Evolutionary conservation across 805 yeast species (phyloP), one percentile per base, ranked within the genome.

Genomic region (Lipomyces anomalus): DNA sequence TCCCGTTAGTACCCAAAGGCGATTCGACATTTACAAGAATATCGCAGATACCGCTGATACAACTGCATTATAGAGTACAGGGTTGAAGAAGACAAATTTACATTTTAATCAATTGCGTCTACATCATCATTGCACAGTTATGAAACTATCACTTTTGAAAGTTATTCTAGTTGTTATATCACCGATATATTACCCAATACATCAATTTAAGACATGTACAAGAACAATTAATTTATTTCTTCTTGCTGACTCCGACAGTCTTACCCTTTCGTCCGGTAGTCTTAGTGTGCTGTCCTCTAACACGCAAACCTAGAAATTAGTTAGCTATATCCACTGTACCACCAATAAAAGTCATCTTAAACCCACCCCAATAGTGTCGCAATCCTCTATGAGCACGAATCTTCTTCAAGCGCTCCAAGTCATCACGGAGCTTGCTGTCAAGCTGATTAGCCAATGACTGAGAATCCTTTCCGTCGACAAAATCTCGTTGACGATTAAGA

Each of bases 321-420:
- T n/a, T n/a, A n/a, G n/a, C n/a, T n/a, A n/a, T n/a, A n/a, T n/a
- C n/a, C n/a, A n/a, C n/a, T n/a, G n/a, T n/a, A n/a, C n/a, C n/a
- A n/a, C n/a, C n/a, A n/a, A n/a, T n/a, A n/a, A n/a, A n/a, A n/a
- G n/a, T n/a, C n/a, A n/a, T n/a, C n/a, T n/a, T n/a, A n/a, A n/a
- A n/a, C n/a, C n/a, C n/a, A n/a, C 97, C 97, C 97, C 97, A 92
- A 90, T 82, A 89, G 82, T 92, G 99, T 84, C 99, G 88, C 76
- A 92, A 84, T 90, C 99, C 99, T 78, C 97, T 82, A 92, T 92
- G 98, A 70, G 97, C 79, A 83, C 98, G 94, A 84, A 94, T 92
- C 80, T 92, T 92, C 95, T 94, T 94, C 76, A 92, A 81, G 83
- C 97, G 90, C 81, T 92, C 98, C 74, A 92, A 80, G 72, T 92